These are phyloP conservation scores for Thraustotheca clavata DNA, from an alignment of 352 stramenopile genomes.

Conservation along the genomic window DNA sequence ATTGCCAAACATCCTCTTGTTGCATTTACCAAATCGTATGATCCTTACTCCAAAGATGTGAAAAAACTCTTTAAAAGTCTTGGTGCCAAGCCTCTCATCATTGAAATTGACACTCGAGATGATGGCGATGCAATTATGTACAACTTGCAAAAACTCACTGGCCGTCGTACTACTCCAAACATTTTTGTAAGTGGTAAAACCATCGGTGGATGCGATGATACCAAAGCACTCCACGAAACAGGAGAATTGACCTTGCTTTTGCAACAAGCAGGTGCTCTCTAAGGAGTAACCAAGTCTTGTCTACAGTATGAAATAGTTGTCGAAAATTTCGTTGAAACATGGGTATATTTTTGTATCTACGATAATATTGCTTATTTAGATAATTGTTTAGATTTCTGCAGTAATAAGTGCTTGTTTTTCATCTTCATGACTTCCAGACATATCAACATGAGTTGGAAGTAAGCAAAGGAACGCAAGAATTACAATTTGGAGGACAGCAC, in stretches of 20 bases:
- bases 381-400: background rate
- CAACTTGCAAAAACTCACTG: slow-evolving; percentile 87
- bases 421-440: slow-evolving; percentile 21
- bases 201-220: slow-evolving; percentile 94
- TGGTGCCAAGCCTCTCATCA: slow-evolving; percentile 52
- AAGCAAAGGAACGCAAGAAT: slow-evolving; percentile 62
- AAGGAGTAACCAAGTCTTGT: too few species aligned
- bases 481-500: slow-evolving; percentile 46
- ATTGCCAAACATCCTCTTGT: slow-evolving; percentile 64
- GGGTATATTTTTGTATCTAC: background rate
- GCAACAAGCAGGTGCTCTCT: slow-evolving; percentile 47
- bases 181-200: slow-evolving; percentile 96
- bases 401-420: background rate
- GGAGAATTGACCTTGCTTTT: slow-evolving; percentile 89
- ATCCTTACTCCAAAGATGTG: slow-evolving; percentile 80
- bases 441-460: slow-evolving; percentile 51
- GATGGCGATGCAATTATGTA: slow-evolving; percentile 89
- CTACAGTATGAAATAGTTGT: too few species aligned
- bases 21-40: slow-evolving; percentile 84
- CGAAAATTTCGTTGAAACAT: background rate
- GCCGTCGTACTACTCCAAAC: slow-evolving; percentile 94
- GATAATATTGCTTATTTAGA: background rate
- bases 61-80: slow-evolving; percentile 55
- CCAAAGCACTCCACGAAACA: slow-evolving; percentile 66
- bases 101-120: slow-evolving; percentile 72